Evolutionary conservation across 2,329 filamentous ascomycete species (phyloP), one percentile per base, ranked within the genome.

Genomic region (Aspergillus tubingensis): DNA sequence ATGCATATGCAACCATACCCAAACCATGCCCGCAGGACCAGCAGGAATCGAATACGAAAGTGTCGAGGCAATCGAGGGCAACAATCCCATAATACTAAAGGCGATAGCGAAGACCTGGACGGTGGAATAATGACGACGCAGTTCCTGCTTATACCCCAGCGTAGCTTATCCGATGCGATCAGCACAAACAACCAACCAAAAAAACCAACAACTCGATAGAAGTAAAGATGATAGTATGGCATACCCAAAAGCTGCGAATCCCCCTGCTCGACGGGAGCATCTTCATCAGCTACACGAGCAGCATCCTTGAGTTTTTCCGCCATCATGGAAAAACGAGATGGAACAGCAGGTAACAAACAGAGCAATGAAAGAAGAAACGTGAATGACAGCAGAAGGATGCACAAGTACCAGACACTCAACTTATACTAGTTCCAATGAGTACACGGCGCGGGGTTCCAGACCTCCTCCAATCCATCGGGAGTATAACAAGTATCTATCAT

Each of bases 11-110:
- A 19, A 23, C 39, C 67, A 57, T 70, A 82, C 82, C 84, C 85
- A 87, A 58, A 87, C 84, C 79, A 87, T 84, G 7, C 85, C 85
- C 5, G 81, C 83, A 0, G 84, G 84, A 0, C 85, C 85, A 5
- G 84, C 81, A 1, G 85, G 83, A 39, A 87, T 77, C 6, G 83
- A 85, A 65, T 86, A 87, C 1, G 82, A 69, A 10, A 87, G 72
- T 0, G 85, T 86, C 25, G 82, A 83, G 3, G 85, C 84, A 61
- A 87, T 87, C 2, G 84, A 86, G 1, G 85, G 85, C 2, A 87
- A 71, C 8, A 88, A 70, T 2, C 85, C 84, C 83, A 88, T 87
- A 64, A 87, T 84, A 67, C 79, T 81, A 60, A 85, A 85, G 6
- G 82, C 82, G 59, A 85, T 82, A 11, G 83, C 85, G 63, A 88